Base-by-base conservation (phyloP, 1,284 basidiomycete genomes). In the Takashimella tepidaria region DNA sequence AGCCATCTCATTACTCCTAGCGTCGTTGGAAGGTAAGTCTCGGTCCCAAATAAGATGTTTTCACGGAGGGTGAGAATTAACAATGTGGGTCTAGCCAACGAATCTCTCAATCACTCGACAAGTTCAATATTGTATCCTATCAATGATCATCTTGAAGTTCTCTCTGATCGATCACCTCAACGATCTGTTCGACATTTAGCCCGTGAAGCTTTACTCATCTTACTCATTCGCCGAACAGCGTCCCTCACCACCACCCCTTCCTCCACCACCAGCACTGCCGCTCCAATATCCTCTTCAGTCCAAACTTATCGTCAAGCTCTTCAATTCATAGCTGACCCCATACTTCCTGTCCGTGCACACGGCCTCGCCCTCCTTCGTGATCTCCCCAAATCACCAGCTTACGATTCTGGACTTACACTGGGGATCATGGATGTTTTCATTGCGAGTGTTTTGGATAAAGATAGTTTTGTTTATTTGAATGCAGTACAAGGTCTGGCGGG, bases 271-370 rank as follows among this genome's bases (percentile, higher is more conserved):
- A 11, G 77, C 80, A 54, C 76, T 74, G 50, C 63, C 53, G 50
- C 31, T 8, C 56, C 5, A n/a, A n/a, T n/a, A n/a, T 37, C 31
- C 8, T 16, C 10, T 8, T 74, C 80, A 2, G 81, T 83, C 50
- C 82, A 83, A 51, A 83, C 79, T 5, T 98, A 97, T 70, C 89
- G 90, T 65, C 87, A 89, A 59, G 91, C 92, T 1, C 78, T 98
- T 12, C 87, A 84, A 61, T 81, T 95, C 21, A 78, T 98, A 3
- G 88, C 93, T 72, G 95, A 98, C 73, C 87, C 90, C 0, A 84
- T 95, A 42, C 79, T 98, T 10, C 95, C 95, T n/a, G 90, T 98
- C 19, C 86, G 93, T 45, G 93, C 91, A 0, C 92, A 98, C 70
- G 95, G 95, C 0, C 79, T 96, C 3, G 78, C 89, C 27, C 79